phyloP scores from a whole-genome alignment of 768 basidiomycete genomes.

The Thelephora aurantiotincta region DNA sequence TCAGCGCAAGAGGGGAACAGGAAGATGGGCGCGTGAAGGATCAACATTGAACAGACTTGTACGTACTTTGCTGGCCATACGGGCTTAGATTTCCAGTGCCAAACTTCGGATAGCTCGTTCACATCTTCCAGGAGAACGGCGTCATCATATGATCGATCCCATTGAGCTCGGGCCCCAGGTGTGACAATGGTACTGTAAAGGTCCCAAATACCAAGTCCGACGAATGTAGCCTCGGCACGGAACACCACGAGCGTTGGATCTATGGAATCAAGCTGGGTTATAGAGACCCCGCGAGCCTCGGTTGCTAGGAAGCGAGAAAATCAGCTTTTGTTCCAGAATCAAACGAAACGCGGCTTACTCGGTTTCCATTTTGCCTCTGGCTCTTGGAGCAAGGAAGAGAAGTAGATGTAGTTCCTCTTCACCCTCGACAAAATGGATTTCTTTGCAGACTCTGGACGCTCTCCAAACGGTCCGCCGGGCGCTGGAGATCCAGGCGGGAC shows the following conservation, averaged over 20 bases:
- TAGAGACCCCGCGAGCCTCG: conserved; percentile 80
- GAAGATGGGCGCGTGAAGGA: neutral
- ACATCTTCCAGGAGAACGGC: conserved; percentile 79
- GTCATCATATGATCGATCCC: conserved; percentile 89
- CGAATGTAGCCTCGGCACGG: conserved; percentile 92
- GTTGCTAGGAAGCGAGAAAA: conserved; percentile 32
- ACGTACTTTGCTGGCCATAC: conserved; percentile 89
- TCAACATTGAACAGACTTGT: conserved; percentile 6
- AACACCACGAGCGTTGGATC: conserved; percentile 95
- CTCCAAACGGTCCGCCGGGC: conserved; percentile 22
- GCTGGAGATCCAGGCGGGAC: conserved; percentile 3
- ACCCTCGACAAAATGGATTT: conserved; percentile 81
- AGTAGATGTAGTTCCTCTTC: conserved; percentile 92
- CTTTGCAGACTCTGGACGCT: conserved; percentile 44
- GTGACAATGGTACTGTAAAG: conserved; percentile 78
- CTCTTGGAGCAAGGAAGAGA: conserved; percentile 91
- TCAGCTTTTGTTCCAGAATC: conserved; percentile 1
- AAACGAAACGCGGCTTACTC: conserved; percentile 34
- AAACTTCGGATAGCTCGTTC: conserved; percentile 81
- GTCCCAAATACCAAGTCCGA: conserved; percentile 93
- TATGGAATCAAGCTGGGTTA: conserved; percentile 92
- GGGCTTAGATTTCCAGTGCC: conserved; percentile 85
- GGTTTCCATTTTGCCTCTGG: conserved; percentile 96
- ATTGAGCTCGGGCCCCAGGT: conserved; percentile 66
- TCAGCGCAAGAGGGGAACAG: neutral